Evolutionary conservation across 495 filamentous ascomycete genomes (phyloP).

Genomic region (Daldinia loculata): DNA sequence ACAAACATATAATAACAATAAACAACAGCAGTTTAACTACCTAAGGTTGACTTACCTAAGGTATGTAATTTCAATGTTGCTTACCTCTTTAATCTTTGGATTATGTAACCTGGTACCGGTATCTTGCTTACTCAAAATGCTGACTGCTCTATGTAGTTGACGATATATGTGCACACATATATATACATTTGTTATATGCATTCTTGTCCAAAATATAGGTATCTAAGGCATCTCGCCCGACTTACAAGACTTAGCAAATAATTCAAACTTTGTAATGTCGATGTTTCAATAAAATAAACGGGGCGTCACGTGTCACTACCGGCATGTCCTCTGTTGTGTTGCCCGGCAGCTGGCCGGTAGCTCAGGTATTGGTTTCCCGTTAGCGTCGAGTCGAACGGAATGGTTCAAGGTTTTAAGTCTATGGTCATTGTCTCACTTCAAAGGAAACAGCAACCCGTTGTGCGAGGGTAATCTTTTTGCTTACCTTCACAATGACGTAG

Average conservation of each 20-base stretch:
- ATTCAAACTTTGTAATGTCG: slow-evolving; percentile 4
- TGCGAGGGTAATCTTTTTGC: slow-evolving; percentile 18
- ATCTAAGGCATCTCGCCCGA: not conserved
- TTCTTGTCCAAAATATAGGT: not conserved
- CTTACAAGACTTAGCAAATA: not conserved
- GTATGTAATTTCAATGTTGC: too few relatives aligned
- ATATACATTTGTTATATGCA: too few relatives aligned
- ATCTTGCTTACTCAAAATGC: not conserved
- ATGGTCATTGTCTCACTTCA: slow-evolving; percentile 31
- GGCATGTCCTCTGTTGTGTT: slow-evolving; percentile 35
- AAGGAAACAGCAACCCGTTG: slow-evolving; percentile 23
- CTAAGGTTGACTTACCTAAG: not conserved
- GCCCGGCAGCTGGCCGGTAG: slow-evolving; percentile 19
- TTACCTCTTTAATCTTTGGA: not conserved
- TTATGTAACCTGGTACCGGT: too few relatives aligned
- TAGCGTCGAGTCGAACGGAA: slow-evolving; percentile 28
- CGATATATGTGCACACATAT: too few relatives aligned
- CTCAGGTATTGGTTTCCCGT: slow-evolving; percentile 19
- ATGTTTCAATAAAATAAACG: slow-evolving; percentile 17
- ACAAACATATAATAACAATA: not conserved
- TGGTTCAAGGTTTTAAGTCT: slow-evolving; percentile 6
- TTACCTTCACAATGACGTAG: slow-evolving; percentile 34
- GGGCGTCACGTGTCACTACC: slow-evolving; percentile 32
- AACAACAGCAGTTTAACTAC: not conserved
- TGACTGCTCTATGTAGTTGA: not conserved